A percentile compares a stretch with the other conserved stretches of the same genome.
Evolutionary conservation across 2,329 filamentous ascomycete species (phyloP).

Genomic region (Apiospora koreana): DNA sequence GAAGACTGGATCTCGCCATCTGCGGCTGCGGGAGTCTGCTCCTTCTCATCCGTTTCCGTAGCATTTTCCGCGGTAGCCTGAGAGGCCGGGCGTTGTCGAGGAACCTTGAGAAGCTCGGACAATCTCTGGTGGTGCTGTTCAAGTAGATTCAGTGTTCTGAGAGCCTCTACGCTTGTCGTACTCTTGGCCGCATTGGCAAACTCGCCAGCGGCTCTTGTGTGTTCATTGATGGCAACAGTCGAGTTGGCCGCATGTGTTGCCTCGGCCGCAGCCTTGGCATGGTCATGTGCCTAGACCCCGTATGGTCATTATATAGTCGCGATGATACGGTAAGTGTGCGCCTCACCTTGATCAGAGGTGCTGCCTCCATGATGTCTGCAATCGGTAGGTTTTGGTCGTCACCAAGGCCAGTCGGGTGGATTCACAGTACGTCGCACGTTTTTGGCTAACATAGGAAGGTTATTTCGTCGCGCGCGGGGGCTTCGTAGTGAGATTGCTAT

Average conservation of each 20-base stretch:
- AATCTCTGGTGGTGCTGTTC: slow-evolving; percentile 86
- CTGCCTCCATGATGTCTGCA: slow-evolving; percentile 61
- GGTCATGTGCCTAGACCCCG: slow-evolving; percentile 72
- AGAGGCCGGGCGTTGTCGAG: slow-evolving; percentile 53
- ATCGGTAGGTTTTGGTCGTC: not conserved
- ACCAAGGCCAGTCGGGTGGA: not conserved
- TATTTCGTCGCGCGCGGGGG: not conserved
- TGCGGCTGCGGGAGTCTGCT: slow-evolving; percentile 25
- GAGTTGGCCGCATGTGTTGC: slow-evolving; percentile 75
- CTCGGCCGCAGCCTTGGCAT: slow-evolving; percentile 80
- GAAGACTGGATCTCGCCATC: slow-evolving; percentile 15
- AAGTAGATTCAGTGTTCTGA: slow-evolving; percentile 81
- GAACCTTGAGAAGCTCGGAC: slow-evolving; percentile 76
- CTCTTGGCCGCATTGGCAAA: slow-evolving; percentile 80
- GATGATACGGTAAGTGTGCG: slow-evolving; percentile 14
- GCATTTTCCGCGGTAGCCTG: slow-evolving; percentile 37
- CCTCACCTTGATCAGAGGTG: slow-evolving; percentile 65
- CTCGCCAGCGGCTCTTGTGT: slow-evolving; percentile 83
- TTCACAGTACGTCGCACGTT: not conserved
- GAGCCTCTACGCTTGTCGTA: slow-evolving; percentile 70
- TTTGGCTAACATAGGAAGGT: not conserved
- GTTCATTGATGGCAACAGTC: slow-evolving; percentile 81
- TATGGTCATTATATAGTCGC: slow-evolving; percentile 23
- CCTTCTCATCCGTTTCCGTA: slow-evolving; percentile 39
- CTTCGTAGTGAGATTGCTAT: not conserved